phyloP scores from a whole-genome alignment of 2,329 filamentous ascomycete species.

The Pleomassaria siparia region DNA sequence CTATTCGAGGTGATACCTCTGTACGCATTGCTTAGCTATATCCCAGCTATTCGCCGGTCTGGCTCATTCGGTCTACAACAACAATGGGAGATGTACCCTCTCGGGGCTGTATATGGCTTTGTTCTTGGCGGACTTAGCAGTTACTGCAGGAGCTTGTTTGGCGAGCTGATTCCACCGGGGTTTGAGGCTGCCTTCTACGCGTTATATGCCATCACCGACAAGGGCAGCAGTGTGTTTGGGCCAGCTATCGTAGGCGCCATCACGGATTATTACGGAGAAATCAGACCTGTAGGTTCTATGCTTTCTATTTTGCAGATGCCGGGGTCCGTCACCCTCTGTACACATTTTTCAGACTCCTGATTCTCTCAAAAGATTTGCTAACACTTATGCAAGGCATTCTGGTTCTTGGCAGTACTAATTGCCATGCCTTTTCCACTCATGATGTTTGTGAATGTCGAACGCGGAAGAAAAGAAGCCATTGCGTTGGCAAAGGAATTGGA shows the following conservation, averaged over 20 bases:
- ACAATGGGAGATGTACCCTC: constrained; percentile 94
- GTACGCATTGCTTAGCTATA: constrained; percentile 85
- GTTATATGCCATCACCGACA: constrained; percentile 95
- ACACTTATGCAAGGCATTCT: constrained; percentile 65
- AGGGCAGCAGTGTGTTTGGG: constrained; percentile 90
- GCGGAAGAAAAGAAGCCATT: constrained; percentile 47
- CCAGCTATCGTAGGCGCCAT: constrained; percentile 92
- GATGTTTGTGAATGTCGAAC: constrained; percentile 79
- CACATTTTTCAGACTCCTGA: no score
- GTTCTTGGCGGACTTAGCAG: constrained; percentile 90
- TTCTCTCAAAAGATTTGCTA: not conserved
- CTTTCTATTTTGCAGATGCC: not conserved
- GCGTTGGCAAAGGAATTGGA: constrained; percentile 44
- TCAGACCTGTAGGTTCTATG: constrained; percentile 45
- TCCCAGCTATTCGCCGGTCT: constrained; percentile 73
- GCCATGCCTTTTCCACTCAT: constrained; percentile 82
- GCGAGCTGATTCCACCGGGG: constrained; percentile 89
- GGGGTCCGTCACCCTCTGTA: no score
- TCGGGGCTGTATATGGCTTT: constrained; percentile 88
- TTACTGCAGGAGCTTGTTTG: constrained; percentile 90
- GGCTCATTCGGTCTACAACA: constrained; percentile 86
- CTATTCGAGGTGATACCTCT: constrained; percentile 91
- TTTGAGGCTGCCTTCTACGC: constrained; percentile 96
- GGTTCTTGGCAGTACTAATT: constrained; percentile 85
- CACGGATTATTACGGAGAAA: constrained; percentile 66